Evolutionary conservation across 202 grass and related monocot genomes (phyloP), one percentile per base, ranked within the genome.

Genomic region (Brachypodium distachyon): DNA sequence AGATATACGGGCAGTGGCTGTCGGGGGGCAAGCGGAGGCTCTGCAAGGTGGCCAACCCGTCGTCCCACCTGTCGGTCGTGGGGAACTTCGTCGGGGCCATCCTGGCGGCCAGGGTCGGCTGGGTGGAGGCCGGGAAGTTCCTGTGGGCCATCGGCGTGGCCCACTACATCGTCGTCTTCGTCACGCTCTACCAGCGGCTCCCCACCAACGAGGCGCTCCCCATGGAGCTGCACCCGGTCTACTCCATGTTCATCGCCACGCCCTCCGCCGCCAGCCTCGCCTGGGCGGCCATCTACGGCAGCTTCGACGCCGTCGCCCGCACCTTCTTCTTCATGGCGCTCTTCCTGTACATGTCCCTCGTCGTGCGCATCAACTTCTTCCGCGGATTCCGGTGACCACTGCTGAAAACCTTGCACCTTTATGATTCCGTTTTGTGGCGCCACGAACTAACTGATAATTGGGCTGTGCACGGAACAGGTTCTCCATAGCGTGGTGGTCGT

Each of bases 1-100:
- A 97, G 84, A 97, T 97, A 16, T 97, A 97, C 78, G 91, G 95
- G 13, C 95, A 94, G 73, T 97, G 95, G 95, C 81, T 94, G 44
- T 97, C 95, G 31, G 95, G 91, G 0, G 91, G 95, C 34, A 97
- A 97, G 87, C 87, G 95, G 29, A 69, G 95, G 69, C 87, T 94
- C 40, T 94, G 95, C 87, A 97, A 97, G 89, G 91, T 97, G 85
- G 95, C 91, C 70, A 94, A 97, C 82, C 95, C 91, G 44, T 94
- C 91, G 37, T 94, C 95, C 3, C 95, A 97, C 73, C 95, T 97
- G 32, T 90, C 95, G 14, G 95, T 97, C 43, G 87, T 97, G 5
- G 95, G 95, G 33, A 97, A 97, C 95, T 97, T 97, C 71, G 95
- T 97, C n/a, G 95, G 95, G 18, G 95, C 95, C 37, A 92, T 97